A percentile compares a stretch with the other conserved stretches of the same genome.
Evolutionary conservation across 1,139 yeast species (phyloP).

Genomic region (Hemisphaericaspora subhashii): DNA sequence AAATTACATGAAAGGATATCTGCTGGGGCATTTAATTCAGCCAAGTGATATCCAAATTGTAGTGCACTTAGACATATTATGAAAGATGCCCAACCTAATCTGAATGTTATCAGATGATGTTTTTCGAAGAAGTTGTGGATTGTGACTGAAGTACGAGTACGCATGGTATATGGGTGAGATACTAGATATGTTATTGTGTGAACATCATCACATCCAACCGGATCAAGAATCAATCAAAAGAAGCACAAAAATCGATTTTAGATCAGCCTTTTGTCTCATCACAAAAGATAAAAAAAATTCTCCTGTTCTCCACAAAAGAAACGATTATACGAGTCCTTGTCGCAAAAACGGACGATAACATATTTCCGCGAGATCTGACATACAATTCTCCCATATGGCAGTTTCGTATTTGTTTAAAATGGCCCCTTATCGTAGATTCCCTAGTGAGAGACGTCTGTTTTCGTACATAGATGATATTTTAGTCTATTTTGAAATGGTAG

Average conservation of each 20-base stretch:
- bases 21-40: conserved; percentile 86
- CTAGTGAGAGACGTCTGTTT: no score
- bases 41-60: conserved; percentile 90
- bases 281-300: no score
- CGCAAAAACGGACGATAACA: neutral
- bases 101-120: conserved; percentile 27
- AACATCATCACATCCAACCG: neutral
- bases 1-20: conserved; percentile 52
- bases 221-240: neutral
- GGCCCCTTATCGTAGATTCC: no score
- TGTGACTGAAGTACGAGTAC: conserved; percentile 6
- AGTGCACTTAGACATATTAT: conserved; percentile 69
- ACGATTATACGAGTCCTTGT: no score
- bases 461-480: no score
- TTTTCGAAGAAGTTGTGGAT: conserved; percentile 11
- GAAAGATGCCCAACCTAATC: conserved; percentile 35
- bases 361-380: neutral
- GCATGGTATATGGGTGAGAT: neutral
- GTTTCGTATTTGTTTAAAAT: no score
- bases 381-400: no score
- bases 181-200: neutral
- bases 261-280: no score
- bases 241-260: neutral
- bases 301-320: neutral
- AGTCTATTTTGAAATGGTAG: no score